Base-by-base conservation (phyloP, 2,329 filamentous ascomycete species). In the Claviceps monticola region DNA sequence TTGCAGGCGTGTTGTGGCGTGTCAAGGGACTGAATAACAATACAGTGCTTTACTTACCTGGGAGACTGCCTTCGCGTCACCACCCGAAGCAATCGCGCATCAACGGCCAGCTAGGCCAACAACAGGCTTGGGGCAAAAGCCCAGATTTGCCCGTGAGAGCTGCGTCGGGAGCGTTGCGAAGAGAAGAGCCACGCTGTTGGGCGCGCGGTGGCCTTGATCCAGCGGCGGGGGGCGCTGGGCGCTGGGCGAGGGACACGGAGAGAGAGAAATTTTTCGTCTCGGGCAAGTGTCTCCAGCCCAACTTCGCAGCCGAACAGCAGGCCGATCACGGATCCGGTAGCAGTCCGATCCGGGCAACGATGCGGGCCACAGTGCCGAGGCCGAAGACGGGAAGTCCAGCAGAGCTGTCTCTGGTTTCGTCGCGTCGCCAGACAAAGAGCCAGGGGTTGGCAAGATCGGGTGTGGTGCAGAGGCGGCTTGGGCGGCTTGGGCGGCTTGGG, bases 231-330 rank as follows among this genome's bases (percentile, higher is more conserved):
- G 55, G 55, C 57, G 58, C 23, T 26, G 23, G 5, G 23, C 29
- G 29, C 8, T 29, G 29, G 26, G 26, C 26, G 26, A 29, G 26
- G 7, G 26, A 21, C n/a, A 56, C 50, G 56, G 61, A 46, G 57
- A 56, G 56, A 57, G 56, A 63, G 61, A 66, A 64, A 62, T 62
- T 66, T 66, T 66, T 47, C 61, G 60, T 60, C 54, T 56, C 57
- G 54, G 54, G 56, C 56, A 56, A 48, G 38, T 49, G 50, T 39
- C 45, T 43, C 49, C 49, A 53, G 50, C 51, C 54, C 51, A 54
- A 34, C 54, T 48, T 53, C 54, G 42, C 52, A 49, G 49, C 50
- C 49, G 53, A 49, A 46, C 49, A 48, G 34, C 26, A 34, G 26
- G 51, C 51, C 49, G 44, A 49, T 26, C 3, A 50, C 38, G 44